Evolutionary conservation across 1,284 basidiomycete species (phyloP).

Genomic region (Naganishia cerealis): DNA sequence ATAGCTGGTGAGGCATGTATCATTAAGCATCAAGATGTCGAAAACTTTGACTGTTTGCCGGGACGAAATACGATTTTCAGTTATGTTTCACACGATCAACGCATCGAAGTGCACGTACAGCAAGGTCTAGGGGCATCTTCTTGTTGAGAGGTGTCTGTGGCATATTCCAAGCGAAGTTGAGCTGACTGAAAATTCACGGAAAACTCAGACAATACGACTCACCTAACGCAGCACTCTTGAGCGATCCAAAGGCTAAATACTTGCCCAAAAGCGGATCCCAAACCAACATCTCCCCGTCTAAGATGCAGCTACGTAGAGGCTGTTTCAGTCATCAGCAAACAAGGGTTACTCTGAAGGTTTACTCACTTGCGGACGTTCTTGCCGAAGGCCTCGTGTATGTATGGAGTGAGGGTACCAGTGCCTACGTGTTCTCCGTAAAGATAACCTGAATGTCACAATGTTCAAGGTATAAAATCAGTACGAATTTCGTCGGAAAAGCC

Average conservation of each 20-base stretch:
- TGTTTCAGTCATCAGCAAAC: slow-evolving; percentile 16
- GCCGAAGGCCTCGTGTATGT: slow-evolving; percentile 72
- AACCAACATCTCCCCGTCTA: slow-evolving; percentile 95
- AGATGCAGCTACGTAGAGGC: slow-evolving; percentile 66
- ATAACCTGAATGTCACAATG: slow-evolving; percentile 54
- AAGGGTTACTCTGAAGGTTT: not conserved
- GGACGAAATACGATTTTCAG: not conserved
- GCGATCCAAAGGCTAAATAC: slow-evolving; percentile 81
- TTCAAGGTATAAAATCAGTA: not conserved
- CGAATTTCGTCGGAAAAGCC: not conserved
- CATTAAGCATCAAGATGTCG: slow-evolving; percentile 81
- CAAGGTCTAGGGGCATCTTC: slow-evolving; percentile 77
- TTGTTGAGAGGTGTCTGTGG: slow-evolving; percentile 66
- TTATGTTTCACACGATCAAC: not conserved
- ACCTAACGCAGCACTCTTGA: slow-evolving; percentile 87
- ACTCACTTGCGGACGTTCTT: slow-evolving; percentile 73
- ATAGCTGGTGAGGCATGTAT: slow-evolving; percentile 48
- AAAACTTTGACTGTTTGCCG: slow-evolving; percentile 80
- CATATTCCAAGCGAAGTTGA: slow-evolving; percentile 5
- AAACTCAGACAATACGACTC: slow-evolving; percentile 34
- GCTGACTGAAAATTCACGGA: not conserved
- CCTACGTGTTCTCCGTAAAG: slow-evolving; percentile 80
- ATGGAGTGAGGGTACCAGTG: slow-evolving; percentile 79
- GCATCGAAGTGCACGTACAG: slow-evolving; percentile 62
- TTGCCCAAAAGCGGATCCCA: slow-evolving; percentile 86